Conservation (phyloP, 2,329 filamentous ascomycete species). For the Verticillium nonalfalfae region DNA sequence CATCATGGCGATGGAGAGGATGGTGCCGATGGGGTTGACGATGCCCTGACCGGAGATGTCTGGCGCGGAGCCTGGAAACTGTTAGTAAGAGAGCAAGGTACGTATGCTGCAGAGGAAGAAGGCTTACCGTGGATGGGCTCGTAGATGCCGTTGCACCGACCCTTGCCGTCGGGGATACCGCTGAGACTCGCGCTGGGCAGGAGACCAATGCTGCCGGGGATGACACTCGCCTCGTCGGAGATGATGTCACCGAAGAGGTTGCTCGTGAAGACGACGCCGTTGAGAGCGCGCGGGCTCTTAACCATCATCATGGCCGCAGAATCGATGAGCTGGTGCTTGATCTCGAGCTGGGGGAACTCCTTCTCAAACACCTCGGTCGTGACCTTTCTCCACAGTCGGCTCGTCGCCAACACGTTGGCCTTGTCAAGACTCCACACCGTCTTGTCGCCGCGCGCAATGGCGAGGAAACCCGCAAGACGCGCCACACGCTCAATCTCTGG, state of each 20-base stretch:
- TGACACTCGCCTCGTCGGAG: conserved; percentile 89
- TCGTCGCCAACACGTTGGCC: conserved; percentile 92
- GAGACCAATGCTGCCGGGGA: conserved; percentile 83
- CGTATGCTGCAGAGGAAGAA: background rate
- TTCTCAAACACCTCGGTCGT: conserved; percentile 78
- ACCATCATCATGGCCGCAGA: conserved; percentile 97
- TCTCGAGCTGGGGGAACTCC: conserved; percentile 81
- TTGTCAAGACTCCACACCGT: conserved; percentile 83
- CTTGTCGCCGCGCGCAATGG: conserved; percentile 64
- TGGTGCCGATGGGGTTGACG: conserved; percentile 78
- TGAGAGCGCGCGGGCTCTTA: conserved; percentile 82
- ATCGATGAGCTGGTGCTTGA: conserved; percentile 90
- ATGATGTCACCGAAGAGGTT: conserved; percentile 97
- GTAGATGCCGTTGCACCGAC: conserved; percentile 87
- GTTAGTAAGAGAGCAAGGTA: background rate
- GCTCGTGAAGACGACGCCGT: conserved; percentile 86
- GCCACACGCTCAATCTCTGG: conserved; percentile 84
- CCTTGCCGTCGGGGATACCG: conserved; percentile 79
- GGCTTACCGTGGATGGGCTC: conserved; percentile 87
- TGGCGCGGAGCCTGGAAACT: conserved; percentile 67
- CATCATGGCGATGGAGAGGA: conserved; percentile 93
- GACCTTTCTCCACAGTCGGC: conserved; percentile 81
- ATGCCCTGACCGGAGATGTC: conserved; percentile 90
- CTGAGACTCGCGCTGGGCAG: conserved; percentile 83
- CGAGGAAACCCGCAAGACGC: conserved; percentile 73